Evolutionary conservation across 441 rosid genomes (phyloP), one percentile per base, ranked within the genome.

Genomic region (Theobroma grandiflorum): DNA sequence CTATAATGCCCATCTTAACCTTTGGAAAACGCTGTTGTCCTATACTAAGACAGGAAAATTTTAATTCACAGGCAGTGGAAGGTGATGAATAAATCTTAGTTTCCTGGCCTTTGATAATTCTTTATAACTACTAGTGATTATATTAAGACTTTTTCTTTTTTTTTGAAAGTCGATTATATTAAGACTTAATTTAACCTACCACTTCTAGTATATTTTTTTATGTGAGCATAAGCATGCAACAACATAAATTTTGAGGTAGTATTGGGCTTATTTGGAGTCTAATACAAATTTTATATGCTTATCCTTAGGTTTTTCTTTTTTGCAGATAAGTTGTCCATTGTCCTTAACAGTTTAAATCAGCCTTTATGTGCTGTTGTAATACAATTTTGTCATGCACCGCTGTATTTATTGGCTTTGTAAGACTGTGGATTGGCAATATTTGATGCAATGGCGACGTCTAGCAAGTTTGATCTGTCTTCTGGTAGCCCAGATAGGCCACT

Each of bases 381-480:
- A 49, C 87, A 78, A 78, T 86, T 84, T 88, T 91, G 94, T 92
- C 90, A 95, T 93, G 98, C 87, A 74, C 90, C 85, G 80, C 88
- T 86, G 92, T 79, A 86, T 88, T 84, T 87, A 78, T 85, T 80
- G 84, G 88, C 80, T 82, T 84, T 82, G 80, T 88, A 86, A 90
- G 81, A 78, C 83, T 83, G 87, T 82, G 83, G 87, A 85, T 88
- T 90, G 79, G 76, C 84, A 80, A 77, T 88, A 86, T 82, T 84
- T 88, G 87, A 86, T 89, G 89, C 89, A 81, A 92, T 93, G 98
- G 93, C 99, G 72, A 90, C 92, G 79, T 90, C 96, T 84, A 94
- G 95, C 88, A 94, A 93, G 88, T 91, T 91, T 76, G 99, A 93
- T 86, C 86, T 85, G 84, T 88, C 98, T 87, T 92, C 98, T 85